A percentile compares a stretch with the other conserved stretches of the same genome.
Conservation (phyloP, 768 basidiomycete species). For the Tubosaeta sp. region DNA sequence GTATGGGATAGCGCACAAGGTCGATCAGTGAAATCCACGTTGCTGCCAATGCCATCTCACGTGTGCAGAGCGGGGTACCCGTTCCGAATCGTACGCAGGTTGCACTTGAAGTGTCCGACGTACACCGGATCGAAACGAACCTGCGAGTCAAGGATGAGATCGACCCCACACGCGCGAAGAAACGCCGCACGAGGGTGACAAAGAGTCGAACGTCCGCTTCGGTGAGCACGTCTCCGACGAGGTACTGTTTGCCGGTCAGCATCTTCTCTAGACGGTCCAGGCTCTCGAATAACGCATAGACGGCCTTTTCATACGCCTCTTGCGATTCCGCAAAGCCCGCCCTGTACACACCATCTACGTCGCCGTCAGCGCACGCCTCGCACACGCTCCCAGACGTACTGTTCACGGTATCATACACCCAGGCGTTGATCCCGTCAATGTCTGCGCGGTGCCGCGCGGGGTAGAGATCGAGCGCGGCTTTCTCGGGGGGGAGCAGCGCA, state of each 20-base stretch:
- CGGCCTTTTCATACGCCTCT: slow-evolving; percentile 74
- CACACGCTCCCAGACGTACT: slow-evolving; percentile 41
- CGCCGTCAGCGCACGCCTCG: background rate
- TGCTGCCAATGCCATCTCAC: slow-evolving; percentile 17
- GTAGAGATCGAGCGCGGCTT: slow-evolving; percentile 70
- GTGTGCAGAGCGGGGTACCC: slow-evolving; percentile 82
- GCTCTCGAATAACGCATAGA: slow-evolving; percentile 67
- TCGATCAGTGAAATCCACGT: background rate
- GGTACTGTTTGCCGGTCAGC: slow-evolving; percentile 73
- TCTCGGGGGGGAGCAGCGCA: slow-evolving; percentile 59
- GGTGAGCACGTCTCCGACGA: slow-evolving; percentile 79
- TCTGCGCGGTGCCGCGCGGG: slow-evolving; percentile 65
- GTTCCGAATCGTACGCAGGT: slow-evolving; percentile 77
- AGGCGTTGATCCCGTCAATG: slow-evolving; percentile 82
- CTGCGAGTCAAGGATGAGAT: slow-evolving; percentile 30
- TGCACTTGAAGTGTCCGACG: slow-evolving; percentile 91
- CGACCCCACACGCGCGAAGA: background rate
- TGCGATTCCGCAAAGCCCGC: slow-evolving; percentile 83
- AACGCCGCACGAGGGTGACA: slow-evolving; percentile 75
- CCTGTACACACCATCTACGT: slow-evolving; percentile 79
- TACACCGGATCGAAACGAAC: slow-evolving; percentile 91
- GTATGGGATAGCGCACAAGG: background rate
- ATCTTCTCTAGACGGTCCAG: slow-evolving; percentile 81
- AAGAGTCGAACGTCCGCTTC: slow-evolving; percentile 85
- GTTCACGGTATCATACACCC: slow-evolving; percentile 83